Evolutionary conservation across 169 alveolate genomes (phyloP), one percentile per base, ranked within the genome.

Genomic region (Cyclospora cayetanensis): DNA sequence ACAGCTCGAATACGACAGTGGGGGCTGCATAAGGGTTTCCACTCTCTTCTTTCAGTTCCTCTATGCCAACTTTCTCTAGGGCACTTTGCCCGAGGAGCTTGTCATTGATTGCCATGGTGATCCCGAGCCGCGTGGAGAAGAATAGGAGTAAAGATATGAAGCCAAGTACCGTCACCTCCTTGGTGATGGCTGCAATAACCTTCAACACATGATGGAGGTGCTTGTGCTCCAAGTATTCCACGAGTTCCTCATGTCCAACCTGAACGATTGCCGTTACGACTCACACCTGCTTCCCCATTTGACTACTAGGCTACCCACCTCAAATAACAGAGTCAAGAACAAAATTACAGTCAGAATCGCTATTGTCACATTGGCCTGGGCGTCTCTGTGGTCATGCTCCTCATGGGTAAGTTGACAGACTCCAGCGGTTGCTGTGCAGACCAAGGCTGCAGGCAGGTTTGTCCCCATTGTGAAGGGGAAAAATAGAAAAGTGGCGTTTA

Each of bases 21-120:
- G 93, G 93, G 34, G 93, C 90, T 7, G 93, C 87, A 46, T 90
- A 83, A 20, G 93, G 93, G 79, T 90, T 83, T 29, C 87, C 88
- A 63, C 86, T 79, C 55, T 90, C 91, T 41, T 90, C 90, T 50
- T 80, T 83, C 42, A 90, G 63, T 46, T 90, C 93, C 68, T 15
- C 37, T n/a, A 90, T 83, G 18, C 91, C 93, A n/a, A 83, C 39
- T 18, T 65, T 77, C 66, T 90, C 90, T 22, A 90, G 80, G 35
- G 70, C 37, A 4, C 65, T 83, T 46, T 82, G 90, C 27, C 93
- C 93, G 27, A 90, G 77, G 42, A 82, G 76, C 25, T 52, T 55
- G 85, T 90, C 93, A n/a, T 76, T 90, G 9, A 74, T 68, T 18
- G 72, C 85, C 93, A 90, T 90, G 29, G 72, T 34, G 41, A 53